phyloP scores from a whole-genome alignment of 805 yeast genomes.

The Candida nanaspora region DNA sequence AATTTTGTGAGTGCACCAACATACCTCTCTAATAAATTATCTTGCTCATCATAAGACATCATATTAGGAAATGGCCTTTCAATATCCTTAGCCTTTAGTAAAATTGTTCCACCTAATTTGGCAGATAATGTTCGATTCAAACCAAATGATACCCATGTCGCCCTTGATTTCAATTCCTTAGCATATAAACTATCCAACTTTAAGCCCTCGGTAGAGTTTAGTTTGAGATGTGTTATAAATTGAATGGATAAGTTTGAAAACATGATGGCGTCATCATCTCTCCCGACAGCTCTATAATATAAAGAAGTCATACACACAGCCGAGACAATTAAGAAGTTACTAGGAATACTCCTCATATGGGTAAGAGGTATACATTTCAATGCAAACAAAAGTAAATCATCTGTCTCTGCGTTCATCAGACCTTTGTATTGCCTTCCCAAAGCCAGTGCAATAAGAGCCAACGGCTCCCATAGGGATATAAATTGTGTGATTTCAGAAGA shows the following conservation, averaged over 20 bases:
- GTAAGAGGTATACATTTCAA: constrained; percentile 1
- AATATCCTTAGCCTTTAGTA: constrained; percentile 9
- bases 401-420: constrained; percentile 6
- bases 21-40: constrained; percentile 1
- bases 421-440: constrained; percentile 17
- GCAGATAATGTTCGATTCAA: constrained; percentile 18
- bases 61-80: constrained; percentile 13
- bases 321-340: constrained; percentile 13
- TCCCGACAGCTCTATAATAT: constrained; percentile 16
- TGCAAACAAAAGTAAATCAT: constrained; percentile 11
- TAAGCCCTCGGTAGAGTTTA: neutral
- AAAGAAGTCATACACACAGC: constrained; percentile 14
- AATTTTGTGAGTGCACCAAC: neutral
- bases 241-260: constrained; percentile 20
- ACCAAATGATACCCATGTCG: constrained; percentile 21
- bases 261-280: constrained; percentile 18
- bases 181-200: constrained; percentile 3
- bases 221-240: constrained; percentile 15
- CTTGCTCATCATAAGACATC: constrained; percentile 6
- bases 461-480: constrained; percentile 11
- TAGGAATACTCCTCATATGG: neutral
- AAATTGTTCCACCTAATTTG: constrained; percentile 18
- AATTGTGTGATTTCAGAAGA: neutral
- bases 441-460: constrained; percentile 15
- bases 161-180: constrained; percentile 14